These are phyloP conservation scores for Suillus spraguei DNA, from an alignment of 768 basidiomycete species.

Conservation along the genomic window DNA sequence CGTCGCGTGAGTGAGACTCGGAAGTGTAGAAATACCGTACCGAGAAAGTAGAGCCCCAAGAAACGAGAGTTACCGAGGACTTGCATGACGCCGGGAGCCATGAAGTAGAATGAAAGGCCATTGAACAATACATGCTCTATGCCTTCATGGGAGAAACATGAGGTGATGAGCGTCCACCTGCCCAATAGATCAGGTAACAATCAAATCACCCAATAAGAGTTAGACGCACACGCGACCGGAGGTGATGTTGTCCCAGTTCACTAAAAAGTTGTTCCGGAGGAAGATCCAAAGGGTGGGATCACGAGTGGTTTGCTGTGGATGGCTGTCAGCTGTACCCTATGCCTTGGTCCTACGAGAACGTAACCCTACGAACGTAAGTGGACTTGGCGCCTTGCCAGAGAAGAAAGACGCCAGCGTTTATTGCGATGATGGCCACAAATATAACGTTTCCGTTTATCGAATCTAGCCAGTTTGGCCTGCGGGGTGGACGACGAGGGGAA, in stretches of 20 bases:
- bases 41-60: conserved; percentile 71
- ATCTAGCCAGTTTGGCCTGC: conserved; percentile 44
- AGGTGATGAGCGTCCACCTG: conserved; percentile 78
- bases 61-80: conserved; percentile 70
- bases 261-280: conserved; percentile 67
- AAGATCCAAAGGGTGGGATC: conserved; percentile 39
- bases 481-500: conserved; percentile 18
- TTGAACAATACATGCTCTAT: conserved; percentile 72
- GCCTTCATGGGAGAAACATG: conserved; percentile 70
- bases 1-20: neutral
- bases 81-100: conserved; percentile 64
- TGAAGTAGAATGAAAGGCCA: conserved; percentile 76
- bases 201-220: conserved; percentile 1
- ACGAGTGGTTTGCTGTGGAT: conserved; percentile 42
- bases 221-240: conserved; percentile 64
- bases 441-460: conserved; percentile 53
- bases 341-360: neutral
- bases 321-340: conserved; percentile 7
- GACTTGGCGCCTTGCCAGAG: conserved; percentile 51
- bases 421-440: conserved; percentile 63
- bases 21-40: conserved; percentile 50
- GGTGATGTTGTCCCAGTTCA: conserved; percentile 59
- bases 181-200: conserved; percentile 11
- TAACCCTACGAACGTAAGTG: conserved; percentile 35
- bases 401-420: conserved; percentile 64